These are phyloP conservation scores for Casuarina cunninghamiana DNA, from an alignment of 306 rosid genomes.

Conservation along the genomic window DNA sequence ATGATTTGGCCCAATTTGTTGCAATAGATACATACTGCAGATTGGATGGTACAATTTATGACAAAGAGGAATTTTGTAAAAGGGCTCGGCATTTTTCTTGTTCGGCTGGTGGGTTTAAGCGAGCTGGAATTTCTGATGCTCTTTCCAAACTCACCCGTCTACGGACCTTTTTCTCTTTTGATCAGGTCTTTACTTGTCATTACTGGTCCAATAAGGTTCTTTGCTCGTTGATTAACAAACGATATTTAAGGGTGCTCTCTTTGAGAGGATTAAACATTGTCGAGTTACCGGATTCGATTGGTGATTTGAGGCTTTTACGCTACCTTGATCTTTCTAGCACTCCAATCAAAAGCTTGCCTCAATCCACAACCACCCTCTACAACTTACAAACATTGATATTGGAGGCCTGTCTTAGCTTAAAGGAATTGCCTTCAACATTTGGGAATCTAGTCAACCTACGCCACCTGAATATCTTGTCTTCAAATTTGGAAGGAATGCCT, in stretches of 20 bases:
- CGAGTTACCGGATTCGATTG: neutral
- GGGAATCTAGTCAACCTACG: too few relatives aligned
- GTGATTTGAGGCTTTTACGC: slow-evolving; percentile 5
- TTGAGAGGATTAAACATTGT: neutral
- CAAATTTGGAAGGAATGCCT: too few relatives aligned
- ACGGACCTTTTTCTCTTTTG: slow-evolving; percentile 54
- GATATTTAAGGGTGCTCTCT: neutral
- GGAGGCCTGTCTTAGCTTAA: neutral
- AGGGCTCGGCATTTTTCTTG: neutral
- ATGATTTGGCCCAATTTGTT: neutral
- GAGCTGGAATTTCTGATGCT: neutral
- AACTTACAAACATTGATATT: slow-evolving; percentile 3
- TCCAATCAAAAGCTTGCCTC: too few relatives aligned
- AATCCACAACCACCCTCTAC: too few relatives aligned
- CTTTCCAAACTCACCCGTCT: slow-evolving; percentile 12
- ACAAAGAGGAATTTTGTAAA: neutral
- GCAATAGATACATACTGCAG: too few relatives aligned
- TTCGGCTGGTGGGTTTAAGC: too few relatives aligned
- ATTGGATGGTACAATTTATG: fast-evolving
- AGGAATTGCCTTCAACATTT: neutral
- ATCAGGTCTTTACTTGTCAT: too few relatives aligned
- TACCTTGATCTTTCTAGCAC: neutral
- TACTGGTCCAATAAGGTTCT: too few relatives aligned
- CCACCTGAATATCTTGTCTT: too few relatives aligned
- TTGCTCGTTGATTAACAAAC: neutral